Percentiles rank a stretch among this genome's conserved stretches.
Evolutionary conservation across 345 rosid species (phyloP).

Genomic region (Populus ilicifolia): DNA sequence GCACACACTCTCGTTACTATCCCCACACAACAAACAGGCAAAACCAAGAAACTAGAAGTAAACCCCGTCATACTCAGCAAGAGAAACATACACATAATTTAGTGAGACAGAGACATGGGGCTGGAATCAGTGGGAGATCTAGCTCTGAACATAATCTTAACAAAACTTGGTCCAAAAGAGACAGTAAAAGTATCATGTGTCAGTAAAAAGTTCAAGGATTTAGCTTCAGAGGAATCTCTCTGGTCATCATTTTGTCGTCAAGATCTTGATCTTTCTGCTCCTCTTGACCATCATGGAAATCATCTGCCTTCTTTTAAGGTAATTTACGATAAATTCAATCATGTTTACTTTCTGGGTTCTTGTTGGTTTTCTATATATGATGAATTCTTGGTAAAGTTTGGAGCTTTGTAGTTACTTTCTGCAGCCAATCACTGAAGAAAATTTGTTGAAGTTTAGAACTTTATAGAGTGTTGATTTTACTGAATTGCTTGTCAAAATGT

Average conservation of each 20-base stretch:
- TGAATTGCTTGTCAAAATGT: background rate
- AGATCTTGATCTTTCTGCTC: conserved; percentile 61
- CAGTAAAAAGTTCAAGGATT: conserved; percentile 40
- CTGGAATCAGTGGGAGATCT: conserved; percentile 65
- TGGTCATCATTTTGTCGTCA: conserved; percentile 61
- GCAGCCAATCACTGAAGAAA: background rate
- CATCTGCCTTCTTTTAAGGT: conserved; percentile 73
- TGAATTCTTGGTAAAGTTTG: background rate
- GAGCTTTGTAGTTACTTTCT: background rate
- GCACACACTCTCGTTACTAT: background rate
- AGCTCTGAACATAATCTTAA: conserved; percentile 47
- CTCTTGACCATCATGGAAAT: conserved; percentile 60
- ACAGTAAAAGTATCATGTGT: conserved; percentile 52
- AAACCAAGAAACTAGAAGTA: background rate
- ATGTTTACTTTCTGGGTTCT: background rate
- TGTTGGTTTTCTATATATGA: background rate
- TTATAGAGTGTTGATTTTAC: background rate
- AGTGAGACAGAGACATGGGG: conserved; percentile 31
- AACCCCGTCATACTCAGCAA: background rate
- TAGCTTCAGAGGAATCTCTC: conserved; percentile 64
- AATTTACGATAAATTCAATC: background rate
- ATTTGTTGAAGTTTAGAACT: background rate
- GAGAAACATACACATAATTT: background rate
- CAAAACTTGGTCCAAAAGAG: conserved; percentile 48
- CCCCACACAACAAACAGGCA: background rate